Evolutionary conservation across 2,329 filamentous ascomycete species (phyloP), one percentile per base, ranked within the genome.

Genomic region (Fusarium heterosporum): DNA sequence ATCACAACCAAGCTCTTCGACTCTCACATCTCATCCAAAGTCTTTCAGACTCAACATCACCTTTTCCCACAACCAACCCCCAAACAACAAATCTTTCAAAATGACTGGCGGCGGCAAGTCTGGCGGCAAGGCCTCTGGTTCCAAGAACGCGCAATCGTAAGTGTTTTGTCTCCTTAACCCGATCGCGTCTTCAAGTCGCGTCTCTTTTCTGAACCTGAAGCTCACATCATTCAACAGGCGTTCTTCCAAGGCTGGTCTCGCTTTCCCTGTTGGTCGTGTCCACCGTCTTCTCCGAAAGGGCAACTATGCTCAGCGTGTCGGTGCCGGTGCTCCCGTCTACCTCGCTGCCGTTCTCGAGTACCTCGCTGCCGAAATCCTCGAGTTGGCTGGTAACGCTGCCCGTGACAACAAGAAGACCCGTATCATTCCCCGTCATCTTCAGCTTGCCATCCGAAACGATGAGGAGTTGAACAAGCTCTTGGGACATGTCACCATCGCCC

Each of bases 31-130:
- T 53, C 69, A 50, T 54, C 40, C 52, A 66, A 49, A 61, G 70
- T 70, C 68, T 53, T 65, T 67, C 66, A 52, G 61, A 68, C 47
- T 42, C 50, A n/a, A 34, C 49, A 42, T 64, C 36, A 50, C 53
- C 55, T 55, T 61, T 61, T 73, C 66, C 45, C 38, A 47, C 28
- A 41, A 69, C 26, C 41, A 22, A 22, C 48, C 46, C 52, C 47
- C 47, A 30, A 74, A 73, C 72, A 75, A 77, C 56, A 52, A 17
- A 75, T 78, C 72, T 73, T 77, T 88, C 90, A 97, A 93, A 92
- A 99, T 99, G 96, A 97, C 96, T 93, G 95, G 95, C 89, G 95
- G 95, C 84, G 96, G 96, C 84, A 99, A 99, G 87, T 97, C 95
- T 86, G 96, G 96, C 84, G 96, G 96, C 90, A 98, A 98, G 91